Conservation (phyloP, 2,329 filamentous ascomycete species). For the Epichloe scottii region DNA sequence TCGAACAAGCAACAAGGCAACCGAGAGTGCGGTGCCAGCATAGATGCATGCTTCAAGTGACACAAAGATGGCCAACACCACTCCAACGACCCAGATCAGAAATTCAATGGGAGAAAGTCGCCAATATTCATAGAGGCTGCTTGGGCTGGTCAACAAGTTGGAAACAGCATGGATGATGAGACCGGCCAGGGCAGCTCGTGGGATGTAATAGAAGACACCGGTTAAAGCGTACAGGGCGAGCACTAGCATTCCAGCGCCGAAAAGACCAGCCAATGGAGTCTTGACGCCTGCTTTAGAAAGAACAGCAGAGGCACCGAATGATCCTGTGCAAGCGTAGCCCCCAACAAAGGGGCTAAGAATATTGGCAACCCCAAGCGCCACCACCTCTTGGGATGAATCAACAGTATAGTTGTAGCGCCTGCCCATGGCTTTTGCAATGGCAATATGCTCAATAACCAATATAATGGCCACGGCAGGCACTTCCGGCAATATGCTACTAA, state of each 20-base stretch:
- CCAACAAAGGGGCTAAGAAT: slow-evolving; percentile 65
- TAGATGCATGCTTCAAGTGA: slow-evolving; percentile 40
- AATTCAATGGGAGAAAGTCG: slow-evolving; percentile 61
- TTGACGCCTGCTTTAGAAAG: slow-evolving; percentile 75
- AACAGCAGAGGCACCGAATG: slow-evolving; percentile 59
- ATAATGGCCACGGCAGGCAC: slow-evolving; percentile 65
- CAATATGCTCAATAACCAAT: slow-evolving; percentile 70
- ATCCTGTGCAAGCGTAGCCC: slow-evolving; percentile 31
- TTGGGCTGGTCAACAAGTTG: slow-evolving; percentile 62
- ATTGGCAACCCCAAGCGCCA: slow-evolving; percentile 67
- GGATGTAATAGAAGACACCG: slow-evolving; percentile 71
- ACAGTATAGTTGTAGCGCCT: slow-evolving; percentile 69
- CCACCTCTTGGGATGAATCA: slow-evolving; percentile 65
- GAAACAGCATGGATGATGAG: slow-evolving; percentile 77
- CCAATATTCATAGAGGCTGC: slow-evolving; percentile 68
- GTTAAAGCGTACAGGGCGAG: slow-evolving; percentile 68
- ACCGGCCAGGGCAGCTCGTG: slow-evolving; percentile 54
- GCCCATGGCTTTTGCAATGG: slow-evolving; percentile 73
- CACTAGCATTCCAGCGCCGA: slow-evolving; percentile 64
- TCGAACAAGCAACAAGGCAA: slow-evolving; percentile 30
- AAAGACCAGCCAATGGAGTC: slow-evolving; percentile 65
- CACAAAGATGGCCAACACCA: slow-evolving; percentile 42
- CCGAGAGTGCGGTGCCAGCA: slow-evolving; percentile 30
- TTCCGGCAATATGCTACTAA: slow-evolving; percentile 45
- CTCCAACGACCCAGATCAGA: slow-evolving; percentile 62